Evolutionary conservation across 495 filamentous ascomycete species (phyloP).

Genomic region (Daldinia vernicosa): DNA sequence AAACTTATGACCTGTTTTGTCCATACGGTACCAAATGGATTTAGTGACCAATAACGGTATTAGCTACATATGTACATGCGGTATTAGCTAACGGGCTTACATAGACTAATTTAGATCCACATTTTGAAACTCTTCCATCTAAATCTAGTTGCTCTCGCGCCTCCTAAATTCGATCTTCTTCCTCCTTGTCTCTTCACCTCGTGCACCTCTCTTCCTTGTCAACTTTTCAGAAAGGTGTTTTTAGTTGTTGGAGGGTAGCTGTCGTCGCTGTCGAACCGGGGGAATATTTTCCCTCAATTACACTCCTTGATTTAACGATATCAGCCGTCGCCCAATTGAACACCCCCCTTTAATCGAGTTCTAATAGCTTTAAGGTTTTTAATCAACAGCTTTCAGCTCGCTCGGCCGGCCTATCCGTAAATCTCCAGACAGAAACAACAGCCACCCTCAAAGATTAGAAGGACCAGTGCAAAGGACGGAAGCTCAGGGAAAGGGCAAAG

Average conservation of each 20-base stretch:
- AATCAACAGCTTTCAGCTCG: slow-evolving; percentile 14
- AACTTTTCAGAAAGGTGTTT: slow-evolving; percentile 24
- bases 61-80: not conserved
- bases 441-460: not conserved
- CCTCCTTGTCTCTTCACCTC: slow-evolving; percentile 24
- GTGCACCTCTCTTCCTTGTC: slow-evolving; percentile 32
- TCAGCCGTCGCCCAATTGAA: slow-evolving; percentile 30
- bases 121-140: slow-evolving; percentile 26
- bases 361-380: not conserved
- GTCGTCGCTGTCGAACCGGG: slow-evolving; percentile 21
- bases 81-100: slow-evolving; percentile 10
- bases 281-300: slow-evolving; percentile 24
- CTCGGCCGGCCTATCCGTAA: slow-evolving; percentile 31
- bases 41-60: slow-evolving; percentile 1
- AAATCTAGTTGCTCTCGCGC: slow-evolving; percentile 21
- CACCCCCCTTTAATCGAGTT: slow-evolving; percentile 6
- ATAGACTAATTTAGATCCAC: slow-evolving; percentile 31
- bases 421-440: slow-evolving; percentile 13
- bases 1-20: not conserved
- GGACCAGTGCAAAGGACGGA: not conserved
- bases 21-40: not conserved
- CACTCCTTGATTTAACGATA: slow-evolving; percentile 28
- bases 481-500: slow-evolving; percentile 12
- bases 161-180: slow-evolving; percentile 37
- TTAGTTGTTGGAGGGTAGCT: slow-evolving; percentile 31